phyloP scores from a whole-genome alignment of 139 green algal genomes.

The Chlamydomonas eustigma region DNA sequence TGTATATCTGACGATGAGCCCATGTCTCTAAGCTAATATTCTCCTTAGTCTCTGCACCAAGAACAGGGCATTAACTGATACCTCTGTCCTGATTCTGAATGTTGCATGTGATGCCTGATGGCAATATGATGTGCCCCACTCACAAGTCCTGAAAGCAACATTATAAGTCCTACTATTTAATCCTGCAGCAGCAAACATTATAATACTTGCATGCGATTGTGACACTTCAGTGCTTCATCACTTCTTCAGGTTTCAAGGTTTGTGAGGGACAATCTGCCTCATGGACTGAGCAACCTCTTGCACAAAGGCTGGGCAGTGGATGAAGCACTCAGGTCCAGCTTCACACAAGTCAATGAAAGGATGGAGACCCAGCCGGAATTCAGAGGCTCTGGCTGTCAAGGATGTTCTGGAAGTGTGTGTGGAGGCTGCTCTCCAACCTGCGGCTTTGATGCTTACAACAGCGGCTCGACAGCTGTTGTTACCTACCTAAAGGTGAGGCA shows the following conservation, averaged over 20 bases:
- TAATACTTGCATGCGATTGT: too few species aligned
- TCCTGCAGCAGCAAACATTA: too few species aligned
- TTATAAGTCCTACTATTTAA: too few species aligned
- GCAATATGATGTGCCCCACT: too few species aligned
- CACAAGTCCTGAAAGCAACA: too few species aligned
- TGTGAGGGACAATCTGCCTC: neutral
- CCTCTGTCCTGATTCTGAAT: too few species aligned
- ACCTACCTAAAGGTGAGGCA: slow-evolving; percentile 21
- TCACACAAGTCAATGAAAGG: neutral
- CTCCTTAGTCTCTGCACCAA: too few species aligned
- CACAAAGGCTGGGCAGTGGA: neutral
- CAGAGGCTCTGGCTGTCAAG: neutral
- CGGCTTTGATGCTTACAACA: slow-evolving; percentile 23
- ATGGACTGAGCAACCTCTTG: neutral
- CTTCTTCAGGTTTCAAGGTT: neutral
- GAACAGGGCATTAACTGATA: too few species aligned
- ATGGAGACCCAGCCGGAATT: neutral
- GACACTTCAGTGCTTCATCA: neutral
- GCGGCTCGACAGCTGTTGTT: slow-evolving; percentile 29
- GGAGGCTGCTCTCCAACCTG: neutral
- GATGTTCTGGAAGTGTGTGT: neutral
- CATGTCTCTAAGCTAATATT: too few species aligned
- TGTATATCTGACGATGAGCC: too few species aligned
- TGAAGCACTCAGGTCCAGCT: neutral
- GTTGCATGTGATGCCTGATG: too few species aligned